phyloP scores from a whole-genome alignment of 2,329 filamentous ascomycete species.

The Curvularia eragrostidis region DNA sequence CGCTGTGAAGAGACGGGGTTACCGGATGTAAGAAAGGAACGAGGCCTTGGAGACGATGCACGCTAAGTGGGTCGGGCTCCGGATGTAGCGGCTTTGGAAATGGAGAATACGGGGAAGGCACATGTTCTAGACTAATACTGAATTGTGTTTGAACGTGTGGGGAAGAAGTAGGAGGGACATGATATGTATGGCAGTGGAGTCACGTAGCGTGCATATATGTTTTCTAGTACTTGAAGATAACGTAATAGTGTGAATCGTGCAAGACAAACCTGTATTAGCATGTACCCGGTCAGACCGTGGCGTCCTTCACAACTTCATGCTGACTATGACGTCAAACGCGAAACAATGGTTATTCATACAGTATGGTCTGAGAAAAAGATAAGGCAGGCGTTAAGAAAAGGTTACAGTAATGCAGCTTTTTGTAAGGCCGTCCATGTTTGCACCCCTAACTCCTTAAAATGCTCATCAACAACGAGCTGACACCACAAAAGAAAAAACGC shows the following conservation, averaged over 20 bases:
- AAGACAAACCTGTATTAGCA: not conserved
- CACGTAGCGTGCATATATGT: not conserved
- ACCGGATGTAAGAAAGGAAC: not conserved
- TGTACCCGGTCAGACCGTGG: not conserved
- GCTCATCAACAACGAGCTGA: not conserved
- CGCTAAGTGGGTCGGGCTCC: not conserved
- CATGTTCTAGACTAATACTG: not conserved
- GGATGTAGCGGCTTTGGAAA: not conserved
- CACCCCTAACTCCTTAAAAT: constrained; percentile 3
- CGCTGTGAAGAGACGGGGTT: not conserved
- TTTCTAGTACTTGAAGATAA: not conserved
- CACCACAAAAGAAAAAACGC: not conserved
- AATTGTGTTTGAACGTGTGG: not conserved
- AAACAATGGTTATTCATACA: not conserved
- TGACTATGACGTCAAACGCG: not conserved
- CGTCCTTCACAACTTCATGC: not conserved
- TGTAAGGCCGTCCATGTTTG: not conserved
- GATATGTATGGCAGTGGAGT: not conserved
- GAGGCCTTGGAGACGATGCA: not conserved
- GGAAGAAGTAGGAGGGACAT: not conserved
- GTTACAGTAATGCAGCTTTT: not conserved
- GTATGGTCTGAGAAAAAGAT: not conserved
- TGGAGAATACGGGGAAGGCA: not conserved
- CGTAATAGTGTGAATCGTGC: not conserved
- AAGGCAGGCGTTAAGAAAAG: too few species aligned